These are phyloP conservation scores for Flaveria linearis DNA, from an alignment of 129 eudicot genomes.

Conservation along the genomic window DNA sequence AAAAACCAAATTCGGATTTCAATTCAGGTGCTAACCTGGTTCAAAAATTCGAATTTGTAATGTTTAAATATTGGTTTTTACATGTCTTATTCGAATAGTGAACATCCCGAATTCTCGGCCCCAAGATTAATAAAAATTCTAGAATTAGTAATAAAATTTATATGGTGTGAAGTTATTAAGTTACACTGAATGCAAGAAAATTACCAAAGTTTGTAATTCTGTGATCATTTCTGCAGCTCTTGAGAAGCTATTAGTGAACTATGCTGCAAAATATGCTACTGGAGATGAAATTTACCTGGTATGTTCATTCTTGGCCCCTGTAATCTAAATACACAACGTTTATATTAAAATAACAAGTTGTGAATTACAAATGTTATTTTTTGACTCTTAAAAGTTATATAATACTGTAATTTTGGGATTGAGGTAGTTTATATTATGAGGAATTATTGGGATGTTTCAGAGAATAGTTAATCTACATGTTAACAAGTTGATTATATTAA, in stretches of 20 bases:
- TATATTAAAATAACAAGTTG: background rate
- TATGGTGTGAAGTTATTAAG: background rate
- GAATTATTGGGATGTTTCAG: constrained; percentile 4
- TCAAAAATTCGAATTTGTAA: too few species aligned
- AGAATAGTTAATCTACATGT: background rate
- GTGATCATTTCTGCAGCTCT: constrained; percentile 54
- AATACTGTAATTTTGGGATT: background rate
- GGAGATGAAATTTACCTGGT: constrained; percentile 85
- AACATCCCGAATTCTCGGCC: too few species aligned
- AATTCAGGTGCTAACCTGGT: too few species aligned
- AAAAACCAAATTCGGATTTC: too few species aligned
- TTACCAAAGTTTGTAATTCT: background rate
- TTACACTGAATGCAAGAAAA: background rate
- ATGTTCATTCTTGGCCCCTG: constrained; percentile 25
- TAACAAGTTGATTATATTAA: background rate
- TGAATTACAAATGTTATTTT: background rate
- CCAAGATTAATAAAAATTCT: background rate
- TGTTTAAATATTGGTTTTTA: too few species aligned
- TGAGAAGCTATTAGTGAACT: constrained; percentile 58
- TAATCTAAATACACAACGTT: background rate
- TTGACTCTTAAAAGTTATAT: background rate
- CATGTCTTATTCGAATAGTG: too few species aligned
- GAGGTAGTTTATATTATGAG: background rate
- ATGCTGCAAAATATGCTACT: constrained; percentile 87
- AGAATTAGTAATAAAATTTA: background rate